Evolutionary conservation across 441 rosid genomes (phyloP).

Genomic region (Metrosideros polymorpha): DNA sequence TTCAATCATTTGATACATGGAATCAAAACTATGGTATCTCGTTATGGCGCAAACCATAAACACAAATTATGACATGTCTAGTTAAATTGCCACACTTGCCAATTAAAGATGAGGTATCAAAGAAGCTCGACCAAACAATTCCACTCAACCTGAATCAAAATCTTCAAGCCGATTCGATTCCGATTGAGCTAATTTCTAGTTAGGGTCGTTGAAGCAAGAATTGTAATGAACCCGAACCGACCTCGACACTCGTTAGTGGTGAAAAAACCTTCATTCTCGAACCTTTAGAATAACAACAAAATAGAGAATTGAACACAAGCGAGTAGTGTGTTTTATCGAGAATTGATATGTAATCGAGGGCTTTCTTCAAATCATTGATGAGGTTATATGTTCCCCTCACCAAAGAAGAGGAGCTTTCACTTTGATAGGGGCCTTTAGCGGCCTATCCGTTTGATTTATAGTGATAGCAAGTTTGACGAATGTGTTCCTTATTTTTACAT

Average conservation of each 20-base stretch:
- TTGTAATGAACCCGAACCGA: too few species aligned
- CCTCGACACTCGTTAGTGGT: neutral
- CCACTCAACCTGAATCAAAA: fast-evolving
- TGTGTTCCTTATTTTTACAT: too few species aligned
- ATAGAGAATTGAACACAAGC: too few species aligned
- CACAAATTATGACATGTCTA: too few species aligned
- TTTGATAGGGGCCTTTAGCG: too few species aligned
- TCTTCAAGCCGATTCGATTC: fast-evolving
- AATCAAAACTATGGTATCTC: neutral
- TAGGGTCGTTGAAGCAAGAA: neutral
- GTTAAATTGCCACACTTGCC: neutral
- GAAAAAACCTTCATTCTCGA: neutral
- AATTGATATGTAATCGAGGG: too few species aligned
- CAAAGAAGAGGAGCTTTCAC: too few species aligned
- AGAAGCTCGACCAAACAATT: neutral
- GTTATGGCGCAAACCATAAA: neutral
- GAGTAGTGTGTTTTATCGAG: neutral
- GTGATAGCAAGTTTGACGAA: too few species aligned
- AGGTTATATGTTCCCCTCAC: too few species aligned
- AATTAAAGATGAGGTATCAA: neutral
- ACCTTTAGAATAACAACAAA: too few species aligned
- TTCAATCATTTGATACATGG: neutral
- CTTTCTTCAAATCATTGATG: too few species aligned
- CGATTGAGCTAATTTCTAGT: neutral
- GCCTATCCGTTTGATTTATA: too few species aligned